These are phyloP conservation scores for Aspergillus tamarii DNA, from an alignment of 2,329 filamentous ascomycete species.

Conservation along the genomic window DNA sequence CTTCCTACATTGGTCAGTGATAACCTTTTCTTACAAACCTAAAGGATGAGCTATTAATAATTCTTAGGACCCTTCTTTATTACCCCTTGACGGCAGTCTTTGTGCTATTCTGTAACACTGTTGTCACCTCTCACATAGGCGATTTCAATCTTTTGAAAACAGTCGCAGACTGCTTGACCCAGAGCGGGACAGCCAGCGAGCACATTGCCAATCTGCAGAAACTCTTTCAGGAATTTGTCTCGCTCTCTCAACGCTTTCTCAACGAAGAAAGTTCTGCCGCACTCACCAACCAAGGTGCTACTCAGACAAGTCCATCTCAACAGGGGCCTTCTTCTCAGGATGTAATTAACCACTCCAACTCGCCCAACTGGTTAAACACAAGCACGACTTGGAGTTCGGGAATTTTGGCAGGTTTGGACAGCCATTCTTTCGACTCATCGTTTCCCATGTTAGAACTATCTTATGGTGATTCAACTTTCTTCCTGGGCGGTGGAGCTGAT, in stretches of 20 bases:
- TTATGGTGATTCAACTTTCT: background rate
- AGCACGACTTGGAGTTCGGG: background rate
- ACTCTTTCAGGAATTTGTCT: slow-evolving; percentile 22
- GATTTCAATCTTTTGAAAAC: slow-evolving; percentile 25
- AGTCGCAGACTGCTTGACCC: slow-evolving; percentile 18
- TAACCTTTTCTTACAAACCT: background rate
- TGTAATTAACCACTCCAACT: background rate
- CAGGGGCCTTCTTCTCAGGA: background rate
- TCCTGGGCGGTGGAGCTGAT: background rate
- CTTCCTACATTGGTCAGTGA: slow-evolving; percentile 23
- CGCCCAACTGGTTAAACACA: background rate
- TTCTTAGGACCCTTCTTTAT: slow-evolving; percentile 23
- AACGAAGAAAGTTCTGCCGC: background rate
- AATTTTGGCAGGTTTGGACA: background rate
- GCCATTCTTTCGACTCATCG: background rate
- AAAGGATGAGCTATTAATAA: background rate
- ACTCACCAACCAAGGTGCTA: background rate
- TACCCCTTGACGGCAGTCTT: slow-evolving; percentile 28
- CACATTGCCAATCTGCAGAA: slow-evolving; percentile 19
- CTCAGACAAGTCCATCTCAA: background rate
- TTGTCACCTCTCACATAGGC: slow-evolving; percentile 21
- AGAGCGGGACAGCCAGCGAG: slow-evolving; percentile 19
- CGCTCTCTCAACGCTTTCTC: slow-evolving; percentile 15
- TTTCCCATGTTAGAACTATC: background rate
- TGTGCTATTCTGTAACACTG: slow-evolving; percentile 27